A percentile compares a stretch with the other conserved stretches of the same genome.
Evolutionary conservation across 345 rosid genomes (phyloP).

Genomic region (Aurinia saxatilis): DNA sequence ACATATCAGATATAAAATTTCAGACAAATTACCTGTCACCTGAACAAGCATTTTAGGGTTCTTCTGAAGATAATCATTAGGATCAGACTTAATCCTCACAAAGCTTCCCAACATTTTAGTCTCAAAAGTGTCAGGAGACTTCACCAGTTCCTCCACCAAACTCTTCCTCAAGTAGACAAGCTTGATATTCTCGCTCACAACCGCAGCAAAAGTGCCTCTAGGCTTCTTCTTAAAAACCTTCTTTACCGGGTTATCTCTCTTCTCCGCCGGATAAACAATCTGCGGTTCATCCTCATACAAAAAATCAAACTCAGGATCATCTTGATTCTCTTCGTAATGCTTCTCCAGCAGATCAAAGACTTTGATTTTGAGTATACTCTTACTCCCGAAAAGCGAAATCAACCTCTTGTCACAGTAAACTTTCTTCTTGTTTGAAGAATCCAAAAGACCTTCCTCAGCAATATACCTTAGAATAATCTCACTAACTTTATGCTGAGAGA

Average conservation of each 20-base stretch:
- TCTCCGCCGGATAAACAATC: constrained; percentile 15
- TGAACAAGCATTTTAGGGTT: constrained; percentile 59
- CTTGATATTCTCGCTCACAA: constrained; percentile 59
- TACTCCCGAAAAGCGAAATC: constrained; percentile 51
- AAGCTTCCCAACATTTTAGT: constrained; percentile 56
- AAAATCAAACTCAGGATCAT: constrained; percentile 40
- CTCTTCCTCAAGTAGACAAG: constrained; percentile 65
- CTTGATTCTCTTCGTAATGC: constrained; percentile 63
- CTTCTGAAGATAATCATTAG: constrained; percentile 59
- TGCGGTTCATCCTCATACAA: constrained; percentile 40
- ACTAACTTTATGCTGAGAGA: constrained; percentile 46
- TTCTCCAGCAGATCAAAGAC: constrained; percentile 47
- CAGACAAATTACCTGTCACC: constrained; percentile 51
- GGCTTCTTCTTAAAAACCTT: constrained; percentile 30
- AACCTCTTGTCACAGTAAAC: constrained; percentile 50
- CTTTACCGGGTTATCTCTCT: constrained; percentile 23
- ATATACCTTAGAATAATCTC: constrained; percentile 41
- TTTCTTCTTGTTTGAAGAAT: constrained; percentile 50
- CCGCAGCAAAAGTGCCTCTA: constrained; percentile 51
- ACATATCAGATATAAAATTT: not conserved
- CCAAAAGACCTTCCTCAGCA: constrained; percentile 34
- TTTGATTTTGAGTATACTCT: constrained; percentile 35
- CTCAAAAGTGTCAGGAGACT: constrained; percentile 45
- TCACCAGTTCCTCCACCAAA: constrained; percentile 47
- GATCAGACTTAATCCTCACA: constrained; percentile 70